These are phyloP conservation scores for Grigorovia humatica DNA, from an alignment of 805 yeast species.

Conservation along the genomic window DNA sequence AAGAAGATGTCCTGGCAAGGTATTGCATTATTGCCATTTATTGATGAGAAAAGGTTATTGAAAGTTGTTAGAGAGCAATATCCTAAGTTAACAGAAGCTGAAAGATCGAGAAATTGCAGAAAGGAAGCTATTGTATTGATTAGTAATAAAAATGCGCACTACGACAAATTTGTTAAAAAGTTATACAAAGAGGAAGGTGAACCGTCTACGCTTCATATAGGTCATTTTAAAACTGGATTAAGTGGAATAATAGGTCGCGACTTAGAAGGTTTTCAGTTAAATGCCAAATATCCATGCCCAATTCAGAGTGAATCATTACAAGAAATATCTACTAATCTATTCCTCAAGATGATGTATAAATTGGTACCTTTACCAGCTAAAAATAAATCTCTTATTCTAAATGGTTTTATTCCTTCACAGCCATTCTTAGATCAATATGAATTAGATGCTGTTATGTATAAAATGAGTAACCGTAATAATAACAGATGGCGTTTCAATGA, in stretches of 20 bases:
- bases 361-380: constrained; percentile 38
- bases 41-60: constrained; percentile 69
- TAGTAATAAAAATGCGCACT: constrained; percentile 49
- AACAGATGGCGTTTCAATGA: constrained; percentile 23
- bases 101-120: constrained; percentile 55
- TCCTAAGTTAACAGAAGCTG: constrained; percentile 52
- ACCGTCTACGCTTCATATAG: constrained; percentile 30
- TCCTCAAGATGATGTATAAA: constrained; percentile 40
- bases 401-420: constrained; percentile 60
- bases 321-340: constrained; percentile 33
- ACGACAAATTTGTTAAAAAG: constrained; percentile 24
- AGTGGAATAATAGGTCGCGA: constrained; percentile 44
- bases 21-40: constrained; percentile 79
- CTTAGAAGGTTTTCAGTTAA: constrained; percentile 24
- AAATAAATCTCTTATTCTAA: constrained; percentile 70
- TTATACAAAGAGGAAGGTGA: constrained; percentile 23
- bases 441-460: constrained; percentile 47
- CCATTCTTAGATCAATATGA: constrained; percentile 60
- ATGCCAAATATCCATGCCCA: constrained; percentile 28
- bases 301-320: constrained; percentile 27
- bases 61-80: constrained; percentile 58
- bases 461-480: constrained; percentile 29
- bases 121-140: constrained; percentile 62
- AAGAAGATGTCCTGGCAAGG: constrained; percentile 94
- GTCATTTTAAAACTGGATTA: constrained; percentile 42